Conservation (phyloP, 352 stramenopile species). For the Pythium inflatum region DNA sequence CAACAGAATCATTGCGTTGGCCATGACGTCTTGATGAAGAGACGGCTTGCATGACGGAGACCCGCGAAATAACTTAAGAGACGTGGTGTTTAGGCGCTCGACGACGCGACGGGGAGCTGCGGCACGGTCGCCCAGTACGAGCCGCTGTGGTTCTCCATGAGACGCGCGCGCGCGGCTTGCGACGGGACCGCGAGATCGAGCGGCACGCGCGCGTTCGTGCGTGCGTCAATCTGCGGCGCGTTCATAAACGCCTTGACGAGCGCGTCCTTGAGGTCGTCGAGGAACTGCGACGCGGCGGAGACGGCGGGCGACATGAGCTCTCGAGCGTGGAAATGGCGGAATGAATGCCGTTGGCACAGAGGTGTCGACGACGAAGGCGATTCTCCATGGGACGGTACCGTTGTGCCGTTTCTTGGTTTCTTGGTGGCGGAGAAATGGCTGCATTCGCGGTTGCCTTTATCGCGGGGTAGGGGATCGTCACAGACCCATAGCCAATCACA, state of each 20-base stretch:
- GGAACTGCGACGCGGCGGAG: conserved; percentile 33
- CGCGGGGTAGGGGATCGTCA: conserved; percentile 17
- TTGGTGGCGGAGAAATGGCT: background rate
- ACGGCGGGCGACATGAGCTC: background rate
- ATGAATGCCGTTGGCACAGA: background rate
- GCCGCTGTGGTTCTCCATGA: conserved; percentile 61
- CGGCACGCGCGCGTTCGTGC: conserved; percentile 61
- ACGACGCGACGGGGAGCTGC: conserved; percentile 52
- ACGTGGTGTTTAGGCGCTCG: conserved; percentile 25
- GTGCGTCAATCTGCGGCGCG: conserved; percentile 71
- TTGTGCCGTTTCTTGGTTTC: no score
- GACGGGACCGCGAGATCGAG: conserved; percentile 62
- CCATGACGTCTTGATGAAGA: background rate
- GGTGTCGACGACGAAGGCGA: background rate
- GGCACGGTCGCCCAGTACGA: conserved; percentile 59
- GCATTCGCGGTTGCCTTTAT: background rate
- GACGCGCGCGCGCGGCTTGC: conserved; percentile 44
- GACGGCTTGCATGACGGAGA: background rate
- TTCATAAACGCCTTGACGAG: conserved; percentile 79
- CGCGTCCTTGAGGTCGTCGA: conserved; percentile 57
- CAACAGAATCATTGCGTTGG: background rate
- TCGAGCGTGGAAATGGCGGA: background rate
- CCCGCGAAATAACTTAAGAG: conserved; percentile 17
- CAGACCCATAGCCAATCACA: conserved; percentile 27
- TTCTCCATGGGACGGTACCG: conserved; percentile 10